Evolutionary conservation across 805 yeast genomes (phyloP).

Genomic region (Starmerella asiatica): DNA sequence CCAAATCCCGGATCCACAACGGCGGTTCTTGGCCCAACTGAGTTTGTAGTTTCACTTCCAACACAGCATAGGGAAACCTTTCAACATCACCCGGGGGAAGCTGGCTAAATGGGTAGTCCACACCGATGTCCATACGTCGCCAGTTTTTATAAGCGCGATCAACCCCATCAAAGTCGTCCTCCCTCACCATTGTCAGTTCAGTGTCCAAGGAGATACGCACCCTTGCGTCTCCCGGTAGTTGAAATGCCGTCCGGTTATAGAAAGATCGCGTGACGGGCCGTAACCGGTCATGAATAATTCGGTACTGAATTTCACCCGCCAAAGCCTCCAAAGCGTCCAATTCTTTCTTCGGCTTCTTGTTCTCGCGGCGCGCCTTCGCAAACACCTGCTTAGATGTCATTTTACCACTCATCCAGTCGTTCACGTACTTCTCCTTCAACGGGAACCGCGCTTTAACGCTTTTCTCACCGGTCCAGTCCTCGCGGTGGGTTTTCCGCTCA

Average conservation of each 20-base stretch:
- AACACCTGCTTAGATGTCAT: slow-evolving; percentile 81
- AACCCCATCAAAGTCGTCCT: slow-evolving; percentile 86
- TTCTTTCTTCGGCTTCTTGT: slow-evolving; percentile 74
- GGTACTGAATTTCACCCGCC: slow-evolving; percentile 86
- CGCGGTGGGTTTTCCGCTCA: slow-evolving; percentile 95
- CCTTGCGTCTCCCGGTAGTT: slow-evolving; percentile 97
- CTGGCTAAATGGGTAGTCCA: slow-evolving; percentile 87
- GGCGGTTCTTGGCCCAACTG: slow-evolving; percentile 99
- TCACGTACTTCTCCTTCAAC: slow-evolving; percentile 79
- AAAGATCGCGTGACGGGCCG: slow-evolving; percentile 94
- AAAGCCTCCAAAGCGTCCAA: slow-evolving; percentile 84
- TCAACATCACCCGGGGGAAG: slow-evolving; percentile 74
- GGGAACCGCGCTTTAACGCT: slow-evolving; percentile 97
- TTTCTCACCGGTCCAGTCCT: slow-evolving; percentile 99
- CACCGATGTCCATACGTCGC: slow-evolving; percentile 98
- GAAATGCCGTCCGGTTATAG: slow-evolving; percentile 97
- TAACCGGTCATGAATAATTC: slow-evolving; percentile 66
- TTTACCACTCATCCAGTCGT: slow-evolving; percentile 67
- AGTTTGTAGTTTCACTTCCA: slow-evolving; percentile 94
- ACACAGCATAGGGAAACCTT: slow-evolving; percentile 92
- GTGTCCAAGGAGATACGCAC: slow-evolving; percentile 97
- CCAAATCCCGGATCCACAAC: slow-evolving; percentile 87
- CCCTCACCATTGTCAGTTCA: slow-evolving; percentile 93
- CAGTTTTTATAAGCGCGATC: slow-evolving; percentile 87
- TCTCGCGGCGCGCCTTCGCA: slow-evolving; percentile 84